Conservation (phyloP, 1,284 basidiomycete genomes). For the Neolentinus lepideus region DNA sequence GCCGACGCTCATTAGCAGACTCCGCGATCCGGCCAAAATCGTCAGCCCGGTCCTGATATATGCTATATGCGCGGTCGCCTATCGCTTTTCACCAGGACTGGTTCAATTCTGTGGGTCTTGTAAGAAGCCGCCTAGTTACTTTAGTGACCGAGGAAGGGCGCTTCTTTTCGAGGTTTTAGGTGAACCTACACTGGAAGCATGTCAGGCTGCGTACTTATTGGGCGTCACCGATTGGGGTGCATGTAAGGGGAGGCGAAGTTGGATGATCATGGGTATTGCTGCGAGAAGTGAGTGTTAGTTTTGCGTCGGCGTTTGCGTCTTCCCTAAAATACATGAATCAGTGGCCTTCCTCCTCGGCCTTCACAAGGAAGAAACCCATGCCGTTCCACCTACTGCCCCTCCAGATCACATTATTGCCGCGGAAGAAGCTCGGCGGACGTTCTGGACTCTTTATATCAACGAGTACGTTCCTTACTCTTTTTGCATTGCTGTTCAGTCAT, state of each 20-base stretch:
- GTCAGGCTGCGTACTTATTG: slow-evolving; percentile 2
- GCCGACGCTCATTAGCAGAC: neutral
- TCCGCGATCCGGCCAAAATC: neutral
- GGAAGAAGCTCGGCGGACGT: neutral
- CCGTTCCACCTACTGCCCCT: neutral
- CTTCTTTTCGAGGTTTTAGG: slow-evolving; percentile 2
- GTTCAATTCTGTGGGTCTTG: slow-evolving; percentile 2
- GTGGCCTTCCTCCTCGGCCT: slow-evolving; percentile 5
- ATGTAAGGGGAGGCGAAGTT: neutral
- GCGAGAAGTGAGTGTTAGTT: neutral
- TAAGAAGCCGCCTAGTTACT: slow-evolving; percentile 1
- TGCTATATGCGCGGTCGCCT: slow-evolving; percentile 1
- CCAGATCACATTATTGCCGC: slow-evolving; percentile 1
- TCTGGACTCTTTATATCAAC: slow-evolving; percentile 4
- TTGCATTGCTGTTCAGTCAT: neutral
- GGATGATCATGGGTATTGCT: slow-evolving; percentile 5
- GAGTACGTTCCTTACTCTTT: neutral
- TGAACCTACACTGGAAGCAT: slow-evolving; percentile 4
- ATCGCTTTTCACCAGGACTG: slow-evolving; percentile 1
- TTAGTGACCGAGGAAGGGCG: neutral
- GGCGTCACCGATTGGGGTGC: slow-evolving; percentile 4
- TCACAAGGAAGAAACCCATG: slow-evolving; percentile 4
- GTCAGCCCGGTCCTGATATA: neutral
- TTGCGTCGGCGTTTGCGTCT: neutral
- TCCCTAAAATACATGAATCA: neutral